Conservation (phyloP, 768 basidiomycete species). For the Suillus fuscotomentosus region DNA sequence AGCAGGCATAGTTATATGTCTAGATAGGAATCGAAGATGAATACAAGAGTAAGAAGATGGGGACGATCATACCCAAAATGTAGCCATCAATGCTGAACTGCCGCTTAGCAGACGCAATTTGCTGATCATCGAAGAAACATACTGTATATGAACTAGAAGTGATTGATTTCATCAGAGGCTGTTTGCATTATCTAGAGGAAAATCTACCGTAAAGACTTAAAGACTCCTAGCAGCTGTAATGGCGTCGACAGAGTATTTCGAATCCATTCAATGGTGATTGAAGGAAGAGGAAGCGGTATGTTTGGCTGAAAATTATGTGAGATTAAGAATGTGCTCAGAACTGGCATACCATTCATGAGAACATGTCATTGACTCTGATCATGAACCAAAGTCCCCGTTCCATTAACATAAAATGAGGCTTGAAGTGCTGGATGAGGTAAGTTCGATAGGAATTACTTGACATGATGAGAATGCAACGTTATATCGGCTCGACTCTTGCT, state of each 20-base stretch:
- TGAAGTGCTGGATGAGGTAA: no score
- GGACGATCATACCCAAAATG: conserved; percentile 6
- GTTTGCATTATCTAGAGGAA: neutral
- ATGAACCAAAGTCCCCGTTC: no score
- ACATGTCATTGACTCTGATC: no score
- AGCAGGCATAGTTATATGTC: conserved; percentile 3
- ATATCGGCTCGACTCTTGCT: neutral
- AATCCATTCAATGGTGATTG: neutral
- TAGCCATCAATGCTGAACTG: conserved; percentile 2
- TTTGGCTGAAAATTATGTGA: neutral
- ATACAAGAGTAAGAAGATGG: neutral
- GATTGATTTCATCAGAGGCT: neutral
- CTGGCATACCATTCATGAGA: neutral
- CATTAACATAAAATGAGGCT: no score
- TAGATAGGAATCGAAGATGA: neutral
- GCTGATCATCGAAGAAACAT: neutral
- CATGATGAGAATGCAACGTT: neutral
- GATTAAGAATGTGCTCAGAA: neutral
- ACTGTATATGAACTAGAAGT: neutral
- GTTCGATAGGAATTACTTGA: no score
- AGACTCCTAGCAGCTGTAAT: neutral
- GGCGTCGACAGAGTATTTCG: neutral
- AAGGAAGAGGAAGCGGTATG: neutral
- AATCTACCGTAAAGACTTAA: neutral
- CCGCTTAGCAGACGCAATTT: neutral